phyloP scores from a whole-genome alignment of 2,329 filamentous ascomycete genomes.

The Chrysoporthe austroafricana region DNA sequence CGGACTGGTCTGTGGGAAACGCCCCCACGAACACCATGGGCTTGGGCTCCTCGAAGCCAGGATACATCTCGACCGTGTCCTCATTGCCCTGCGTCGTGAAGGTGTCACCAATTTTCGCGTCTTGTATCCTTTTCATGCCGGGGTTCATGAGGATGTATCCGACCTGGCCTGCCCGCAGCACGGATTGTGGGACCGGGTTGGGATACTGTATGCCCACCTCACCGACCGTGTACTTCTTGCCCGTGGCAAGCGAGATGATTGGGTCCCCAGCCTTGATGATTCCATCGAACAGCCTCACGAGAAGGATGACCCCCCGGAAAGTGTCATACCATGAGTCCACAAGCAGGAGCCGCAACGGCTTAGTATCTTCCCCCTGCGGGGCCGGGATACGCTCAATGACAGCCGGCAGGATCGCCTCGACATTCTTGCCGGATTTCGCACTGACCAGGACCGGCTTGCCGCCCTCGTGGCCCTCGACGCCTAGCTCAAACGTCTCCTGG shows the following conservation, averaged over 20 bases:
- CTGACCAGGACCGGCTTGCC: conserved; percentile 68
- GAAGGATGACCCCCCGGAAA: conserved; percentile 88
- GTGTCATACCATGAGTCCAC: conserved; percentile 99
- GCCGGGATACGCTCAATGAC: conserved; percentile 85
- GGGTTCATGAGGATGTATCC: conserved; percentile 98
- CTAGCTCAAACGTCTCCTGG: conserved; percentile 82
- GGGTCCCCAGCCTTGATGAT: conserved; percentile 80
- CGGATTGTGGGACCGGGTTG: conserved; percentile 77
- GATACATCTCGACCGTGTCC: conserved; percentile 75
- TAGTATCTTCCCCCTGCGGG: conserved; percentile 72
- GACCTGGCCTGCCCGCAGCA: conserved; percentile 87
- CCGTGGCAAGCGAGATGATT: conserved; percentile 85
- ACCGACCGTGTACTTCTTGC: conserved; percentile 87
- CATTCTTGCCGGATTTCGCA: conserved; percentile 91
- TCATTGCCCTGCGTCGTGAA: conserved; percentile 83
- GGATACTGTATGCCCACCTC: conserved; percentile 98
- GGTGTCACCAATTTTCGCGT: conserved; percentile 95
- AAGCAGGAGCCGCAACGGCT: conserved; percentile 80
- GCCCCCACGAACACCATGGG: conserved; percentile 99
- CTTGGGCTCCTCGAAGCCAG: conserved; percentile 95
- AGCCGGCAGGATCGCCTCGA: conserved; percentile 78
- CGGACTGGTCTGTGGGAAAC: conserved; percentile 88
- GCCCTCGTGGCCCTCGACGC: conserved; percentile 62
- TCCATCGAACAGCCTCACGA: conserved; percentile 92
- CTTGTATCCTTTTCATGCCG: conserved; percentile 95